Evolutionary conservation across 2,329 filamentous ascomycete genomes (phyloP), one percentile per base, ranked within the genome.

Genomic region (Fusarium stilboides): DNA sequence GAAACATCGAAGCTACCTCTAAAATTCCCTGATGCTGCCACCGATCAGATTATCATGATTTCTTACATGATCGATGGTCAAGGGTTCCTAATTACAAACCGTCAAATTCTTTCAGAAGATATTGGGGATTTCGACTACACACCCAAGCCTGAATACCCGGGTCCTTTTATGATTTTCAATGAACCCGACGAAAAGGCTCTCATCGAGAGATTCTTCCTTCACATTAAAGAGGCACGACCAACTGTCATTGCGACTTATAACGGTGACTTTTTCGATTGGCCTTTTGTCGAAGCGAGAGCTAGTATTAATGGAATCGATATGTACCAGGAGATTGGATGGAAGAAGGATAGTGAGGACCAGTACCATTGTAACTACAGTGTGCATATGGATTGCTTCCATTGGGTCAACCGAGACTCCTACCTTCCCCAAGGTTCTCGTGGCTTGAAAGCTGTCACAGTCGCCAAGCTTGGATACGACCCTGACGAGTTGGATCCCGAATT

Each of bases 241-340:
- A 98, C 94, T 0, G 95, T 99, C 58, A 99, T 99, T 78, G 95
- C 97, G 36, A 99, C 96, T n/a, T 99, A 99, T 86, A 99, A 99
- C 93, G 96, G 96, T 83, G 96, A 99, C 84, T 99, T 99, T 79
- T 99, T 99, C 90, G 96, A 99, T 91, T 99, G 96, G 96, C 95
- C 96, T 0, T 99, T 97, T 77, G 94, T 99, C 24, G 96, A 99
- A 83, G 90, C 96, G 44, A 87, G 96, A 82, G 94, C 97, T 28
- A 97, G 94, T 77, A 88, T 98, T 70, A 91, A 97, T 73, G 96
- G 97, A 31, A 98, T 99, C 77, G 96, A 99, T 80, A 98, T 99
- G 96, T 99, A 99, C 81, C 92, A 92, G 68, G 97, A 99, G 79
- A 99, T 98, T 75, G 96, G 96, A 7, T 99, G 97, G 87, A 91